phyloP scores from a whole-genome alignment of 1,284 basidiomycete species.

The Inonotus obliquus region DNA sequence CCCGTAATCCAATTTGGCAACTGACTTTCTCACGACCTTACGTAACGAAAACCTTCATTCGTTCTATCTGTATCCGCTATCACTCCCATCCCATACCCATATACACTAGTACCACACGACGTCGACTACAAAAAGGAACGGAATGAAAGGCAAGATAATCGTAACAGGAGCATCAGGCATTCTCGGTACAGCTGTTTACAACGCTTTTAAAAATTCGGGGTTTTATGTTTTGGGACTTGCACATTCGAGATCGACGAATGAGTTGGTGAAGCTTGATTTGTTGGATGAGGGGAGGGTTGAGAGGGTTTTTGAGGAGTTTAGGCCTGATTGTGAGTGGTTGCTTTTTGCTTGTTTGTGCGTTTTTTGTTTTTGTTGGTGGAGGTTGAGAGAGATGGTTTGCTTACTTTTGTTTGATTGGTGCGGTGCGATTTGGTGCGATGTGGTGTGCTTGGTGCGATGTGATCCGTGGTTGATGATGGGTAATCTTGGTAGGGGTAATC shows the following conservation, averaged over 20 bases:
- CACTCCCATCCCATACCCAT: no score
- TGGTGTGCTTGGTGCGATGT: not conserved
- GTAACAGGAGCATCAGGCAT: conserved; percentile 71
- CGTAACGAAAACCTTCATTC: no score
- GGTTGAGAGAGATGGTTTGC: not conserved
- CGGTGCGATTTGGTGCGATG: conserved; percentile 5
- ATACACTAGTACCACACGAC: no score
- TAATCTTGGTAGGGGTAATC: conserved; percentile 54
- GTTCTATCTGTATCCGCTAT: no score
- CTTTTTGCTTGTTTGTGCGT: not conserved
- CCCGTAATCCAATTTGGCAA: no score
- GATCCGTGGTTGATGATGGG: no score
- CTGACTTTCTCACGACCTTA: no score
- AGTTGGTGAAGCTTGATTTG: conserved; percentile 57
- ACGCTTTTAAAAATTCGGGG: conserved; percentile 46
- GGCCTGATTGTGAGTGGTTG: conserved; percentile 54
- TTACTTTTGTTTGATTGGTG: no score
- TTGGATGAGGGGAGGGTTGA: conserved; percentile 47
- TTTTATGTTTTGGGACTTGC: conserved; percentile 57
- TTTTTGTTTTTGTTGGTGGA: not conserved
- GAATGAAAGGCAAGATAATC: conserved; percentile 12
- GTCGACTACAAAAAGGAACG: no score
- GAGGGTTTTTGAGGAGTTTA: conserved; percentile 44
- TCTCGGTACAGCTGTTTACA: conserved; percentile 61
- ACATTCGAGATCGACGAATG: conserved; percentile 50